These are phyloP conservation scores for Tolypocladium tropicale DNA, from an alignment of 2,329 filamentous ascomycete genomes.

Conservation along the genomic window DNA sequence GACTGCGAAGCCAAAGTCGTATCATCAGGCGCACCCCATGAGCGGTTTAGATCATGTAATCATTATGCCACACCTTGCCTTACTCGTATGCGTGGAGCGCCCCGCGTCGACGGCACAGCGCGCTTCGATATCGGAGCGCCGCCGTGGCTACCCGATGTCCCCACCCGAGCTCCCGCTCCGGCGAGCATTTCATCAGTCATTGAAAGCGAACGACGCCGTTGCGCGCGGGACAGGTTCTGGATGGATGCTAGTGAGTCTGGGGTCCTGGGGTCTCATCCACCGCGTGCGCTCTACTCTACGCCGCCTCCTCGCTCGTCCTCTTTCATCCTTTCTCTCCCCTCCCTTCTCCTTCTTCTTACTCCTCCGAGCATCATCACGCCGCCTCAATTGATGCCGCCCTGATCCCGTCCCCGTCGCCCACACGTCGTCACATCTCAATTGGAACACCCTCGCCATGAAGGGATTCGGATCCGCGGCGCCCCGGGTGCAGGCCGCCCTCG, in stretches of 20 bases:
- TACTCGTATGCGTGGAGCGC: background rate
- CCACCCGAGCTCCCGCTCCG: slow-evolving; percentile 9
- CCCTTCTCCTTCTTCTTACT: slow-evolving; percentile 2
- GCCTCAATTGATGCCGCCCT: background rate
- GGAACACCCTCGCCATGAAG: background rate
- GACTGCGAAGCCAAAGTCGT: background rate
- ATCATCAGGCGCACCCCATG: background rate
- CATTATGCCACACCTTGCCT: background rate
- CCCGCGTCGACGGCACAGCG: background rate
- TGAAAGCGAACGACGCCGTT: slow-evolving; percentile 1
- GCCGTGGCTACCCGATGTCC: slow-evolving; percentile 15
- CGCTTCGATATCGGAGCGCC: slow-evolving; percentile 13
- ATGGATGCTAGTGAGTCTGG: background rate
- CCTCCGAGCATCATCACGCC: slow-evolving; percentile 1
- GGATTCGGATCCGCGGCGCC: slow-evolving; percentile 15
- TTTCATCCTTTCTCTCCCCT: slow-evolving; percentile 4
- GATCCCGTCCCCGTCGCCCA: slow-evolving; percentile 1
- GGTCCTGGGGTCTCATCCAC: background rate
- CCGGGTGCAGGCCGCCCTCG: slow-evolving; percentile 8
- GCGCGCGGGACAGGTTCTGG: background rate
- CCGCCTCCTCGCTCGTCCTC: too few species aligned
- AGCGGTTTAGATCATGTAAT: background rate
- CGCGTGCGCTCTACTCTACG: too few species aligned
- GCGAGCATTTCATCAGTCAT: slow-evolving; percentile 7
- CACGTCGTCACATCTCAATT: slow-evolving; percentile 2